Conservation (phyloP, 805 yeast species). For the Helenozyma baotianmanensis region DNA sequence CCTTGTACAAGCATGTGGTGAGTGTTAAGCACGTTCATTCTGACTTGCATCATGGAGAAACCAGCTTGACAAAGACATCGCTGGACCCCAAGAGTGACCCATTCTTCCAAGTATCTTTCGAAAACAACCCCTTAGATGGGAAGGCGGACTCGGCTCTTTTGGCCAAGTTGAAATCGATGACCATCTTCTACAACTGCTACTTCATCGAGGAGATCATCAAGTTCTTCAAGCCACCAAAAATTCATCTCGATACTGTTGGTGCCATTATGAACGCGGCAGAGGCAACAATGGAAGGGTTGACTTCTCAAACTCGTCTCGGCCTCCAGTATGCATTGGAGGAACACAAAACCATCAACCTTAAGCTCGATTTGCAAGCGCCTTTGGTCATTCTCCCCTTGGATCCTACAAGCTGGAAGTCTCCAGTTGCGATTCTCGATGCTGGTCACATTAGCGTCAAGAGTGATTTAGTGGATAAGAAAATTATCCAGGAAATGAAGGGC, state of each 20-base stretch:
- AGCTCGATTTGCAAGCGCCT: slow-evolving; percentile 92
- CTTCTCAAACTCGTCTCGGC: slow-evolving; percentile 86
- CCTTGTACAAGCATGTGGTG: slow-evolving; percentile 83
- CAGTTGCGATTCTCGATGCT: slow-evolving; percentile 90
- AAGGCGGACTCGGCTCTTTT: slow-evolving; percentile 75
- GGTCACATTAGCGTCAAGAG: slow-evolving; percentile 87
- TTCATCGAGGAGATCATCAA: slow-evolving; percentile 69
- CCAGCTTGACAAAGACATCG: not conserved
- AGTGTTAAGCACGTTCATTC: slow-evolving; percentile 65
- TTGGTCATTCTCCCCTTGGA: slow-evolving; percentile 81
- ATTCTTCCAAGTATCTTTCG: slow-evolving; percentile 77
- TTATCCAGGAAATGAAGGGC: slow-evolving; percentile 63
- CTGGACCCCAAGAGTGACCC: slow-evolving; percentile 41
- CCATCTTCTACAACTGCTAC: slow-evolving; percentile 81
- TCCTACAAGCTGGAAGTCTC: slow-evolving; percentile 72
- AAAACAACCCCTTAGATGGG: slow-evolving; percentile 79
- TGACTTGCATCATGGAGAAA: slow-evolving; percentile 22
- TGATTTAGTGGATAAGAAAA: slow-evolving; percentile 69
- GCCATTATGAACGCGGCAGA: slow-evolving; percentile 94
- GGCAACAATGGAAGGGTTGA: slow-evolving; percentile 85
- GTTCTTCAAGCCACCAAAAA: slow-evolving; percentile 84
- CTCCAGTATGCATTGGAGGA: slow-evolving; percentile 90
- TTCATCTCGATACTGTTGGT: slow-evolving; percentile 81
- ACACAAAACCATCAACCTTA: slow-evolving; percentile 83
- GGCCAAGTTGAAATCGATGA: slow-evolving; percentile 78